Evolutionary conservation across 176 grass and related monocot genomes (phyloP), one percentile per base, ranked within the genome.

Genomic region (Aegilops speltoides): DNA sequence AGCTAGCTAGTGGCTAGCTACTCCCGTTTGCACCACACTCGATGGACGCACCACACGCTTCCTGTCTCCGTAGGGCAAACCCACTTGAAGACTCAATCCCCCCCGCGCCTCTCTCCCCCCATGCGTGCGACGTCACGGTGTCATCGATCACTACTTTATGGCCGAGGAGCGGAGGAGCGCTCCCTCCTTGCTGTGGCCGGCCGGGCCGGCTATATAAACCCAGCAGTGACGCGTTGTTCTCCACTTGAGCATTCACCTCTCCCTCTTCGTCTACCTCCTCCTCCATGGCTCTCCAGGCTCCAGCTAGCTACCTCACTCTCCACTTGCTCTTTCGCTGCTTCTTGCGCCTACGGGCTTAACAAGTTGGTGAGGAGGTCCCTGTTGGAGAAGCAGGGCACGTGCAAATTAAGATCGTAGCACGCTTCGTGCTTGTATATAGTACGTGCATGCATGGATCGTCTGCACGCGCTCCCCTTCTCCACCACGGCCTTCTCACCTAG

Each of bases 371-470:
- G 86, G 29, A 95, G 73, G 93, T 86, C 87, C 87, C 77, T 95
- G 95, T 85, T 98, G 95, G 95, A 95, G 95, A 95, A 95, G 95
- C 91, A 95, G 95, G 93, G 95, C 89, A 98, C 93, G 93, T 98
- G 95, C 95, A 98, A 80, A 29, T 29, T 6, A 43, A 62, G 37
- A 80, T 50, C 16, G 4, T 59, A 74, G 77, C 88, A 46, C 33
- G 73, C 73, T 76, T 29, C 41, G 26, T 45, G 28, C 66, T 31
- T 17, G 4, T 13, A 14, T 8, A 14, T 10, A 2, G 24, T 65
- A 48, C 33, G 57, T 63, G 82, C 24, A n/a, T 22, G 69, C 38
- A 36, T 65, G 64, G 64, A 36, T 54, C 80, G 11, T 17, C 23
- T 91, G 95, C 95, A 98, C 93, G 93, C 70, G 95, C 91, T 93